Evolutionary conservation across 192 early-diverging fungal genomes (phyloP), one percentile per base, ranked within the genome.

Genomic region (Glomus cerebriforme): DNA sequence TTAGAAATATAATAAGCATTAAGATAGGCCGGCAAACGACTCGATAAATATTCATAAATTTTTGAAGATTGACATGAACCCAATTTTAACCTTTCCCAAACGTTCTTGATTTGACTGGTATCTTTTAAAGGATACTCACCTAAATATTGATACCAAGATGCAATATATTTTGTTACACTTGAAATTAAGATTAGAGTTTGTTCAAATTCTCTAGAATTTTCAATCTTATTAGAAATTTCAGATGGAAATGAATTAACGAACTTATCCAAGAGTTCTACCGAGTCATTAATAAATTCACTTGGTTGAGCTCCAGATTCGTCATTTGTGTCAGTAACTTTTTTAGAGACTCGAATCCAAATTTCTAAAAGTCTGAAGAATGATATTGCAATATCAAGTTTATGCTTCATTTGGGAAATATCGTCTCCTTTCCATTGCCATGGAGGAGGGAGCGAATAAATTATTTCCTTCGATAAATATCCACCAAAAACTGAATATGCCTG

Each of bases 111-210:
- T 68, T 69, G 45, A 59, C 39, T 69, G 32, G 22, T 78, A 59
- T 59, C 77, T 59, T 67, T 78, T 37, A 78, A 3, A 39, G 24
- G 27, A 78, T 69, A 59, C 4, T 13, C 54, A 34, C 49, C 12
- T 19, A 78, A 69, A 69, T 78, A 59, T 59, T 78, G 27, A 69
- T 67, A 69, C 77, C 77, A 78, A 34, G 62, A 22, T 8, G 77
- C 3, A 39, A 78, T 69, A 59, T 69, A 78, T 35, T 27, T 60
- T 43, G 66, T 10, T 68, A 59, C 22, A 60, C 64, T 67, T 37
- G 77, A 78, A 12, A 78, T 59, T 22, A 78, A 69, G 22, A 47
- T 29, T 10, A 78, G 43, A 13, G 77, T 19, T 22, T 58, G 59
- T 78, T 69, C 65, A 78, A 69, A 59, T 27, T 69, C 66, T 26